Base-by-base conservation (phyloP, 176 grass and related monocot genomes). In the Alloteropsis semialata region DNA sequence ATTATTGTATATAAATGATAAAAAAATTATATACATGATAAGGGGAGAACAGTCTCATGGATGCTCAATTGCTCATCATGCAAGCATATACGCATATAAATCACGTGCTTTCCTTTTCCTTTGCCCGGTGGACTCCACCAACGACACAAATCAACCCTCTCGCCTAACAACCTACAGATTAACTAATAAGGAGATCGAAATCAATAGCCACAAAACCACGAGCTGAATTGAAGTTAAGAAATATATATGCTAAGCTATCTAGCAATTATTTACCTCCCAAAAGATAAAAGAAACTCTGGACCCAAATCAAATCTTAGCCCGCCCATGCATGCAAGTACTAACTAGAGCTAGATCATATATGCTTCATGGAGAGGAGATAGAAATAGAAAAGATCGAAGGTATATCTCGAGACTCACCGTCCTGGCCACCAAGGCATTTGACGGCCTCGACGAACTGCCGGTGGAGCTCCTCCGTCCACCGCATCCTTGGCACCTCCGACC, bases 381-480 rank as follows among this genome's bases (percentile, higher is more conserved):
- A 30, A 29, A 0, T n/a, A n/a, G n/a, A n/a, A n/a, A n/a, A n/a
- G n/a, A n/a, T n/a, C 3, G 22, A 17, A 69, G 63, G 28, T 21
- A n/a, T n/a, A 78, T 60, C 50, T 28, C 5, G 77, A 22, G 66
- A 88, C 91, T 86, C 54, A 99, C 96, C 78, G 21, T 96, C 43
- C 58, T 83, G 72, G 32, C 96, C 93, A 30, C 96, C 96, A 43
- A 99, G 96, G 74, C 85, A 89, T 59, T 90, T 76, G 38, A 99
- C 85, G 50, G 93, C 93, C 79, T 92, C 76, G 27, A 94, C 39
- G 22, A 99, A 99, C 80, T 82, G 80, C 65, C 83, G 82, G 77
- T 99, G 96, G 10, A 99, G 89, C 78, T 96, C 96, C 81, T 96
- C 93, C 17, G 96, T 96, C 96, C 96, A 99, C 56, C 87, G 85